Evolutionary conservation across 2,329 filamentous ascomycete species (phyloP).

Genomic region (Aspergillaceae sp.): DNA sequence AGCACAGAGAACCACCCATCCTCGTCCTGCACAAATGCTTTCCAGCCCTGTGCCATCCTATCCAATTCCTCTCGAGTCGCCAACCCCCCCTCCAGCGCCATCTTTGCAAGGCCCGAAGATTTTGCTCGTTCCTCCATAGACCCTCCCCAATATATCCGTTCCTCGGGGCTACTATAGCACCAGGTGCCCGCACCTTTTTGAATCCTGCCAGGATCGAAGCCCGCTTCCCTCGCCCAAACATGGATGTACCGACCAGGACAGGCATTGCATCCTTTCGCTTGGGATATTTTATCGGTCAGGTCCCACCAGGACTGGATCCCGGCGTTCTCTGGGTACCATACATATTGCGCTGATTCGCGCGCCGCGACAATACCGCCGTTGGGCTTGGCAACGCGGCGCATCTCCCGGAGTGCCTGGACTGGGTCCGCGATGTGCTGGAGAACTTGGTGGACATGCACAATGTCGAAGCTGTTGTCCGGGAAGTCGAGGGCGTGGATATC

Average conservation of each 20-base stretch:
- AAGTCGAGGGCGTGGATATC: slow-evolving; percentile 36
- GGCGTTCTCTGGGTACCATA: slow-evolving; percentile 24
- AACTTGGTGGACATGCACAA: slow-evolving; percentile 53
- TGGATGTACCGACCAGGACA: slow-evolving; percentile 23
- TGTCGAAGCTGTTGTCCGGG: slow-evolving; percentile 45
- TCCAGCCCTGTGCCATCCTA: slow-evolving; percentile 26
- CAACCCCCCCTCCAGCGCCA: slow-evolving; percentile 22
- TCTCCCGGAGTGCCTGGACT: slow-evolving; percentile 43
- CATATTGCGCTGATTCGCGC: slow-evolving; percentile 32
- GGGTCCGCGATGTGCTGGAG: slow-evolving; percentile 49
- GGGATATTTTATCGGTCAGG: slow-evolving; percentile 12
- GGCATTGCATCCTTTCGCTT: slow-evolving; percentile 19
- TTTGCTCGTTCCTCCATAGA: slow-evolving; percentile 24
- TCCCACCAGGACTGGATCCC: slow-evolving; percentile 20
- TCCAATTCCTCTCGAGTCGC: slow-evolving; percentile 24
- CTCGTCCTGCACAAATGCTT: slow-evolving; percentile 24
- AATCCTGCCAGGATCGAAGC: slow-evolving; percentile 19
- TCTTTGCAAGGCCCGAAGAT: slow-evolving; percentile 21
- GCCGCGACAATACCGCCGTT: slow-evolving; percentile 48
- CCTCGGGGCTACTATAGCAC: slow-evolving; percentile 27
- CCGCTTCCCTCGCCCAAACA: slow-evolving; percentile 29
- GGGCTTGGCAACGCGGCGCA: slow-evolving; percentile 46
- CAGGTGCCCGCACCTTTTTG: slow-evolving; percentile 24
- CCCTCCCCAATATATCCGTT: slow-evolving; percentile 28
- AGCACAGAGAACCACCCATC: slow-evolving; percentile 30